Evolutionary conservation across 2,329 filamentous ascomycete species (phyloP), one percentile per base, ranked within the genome.

Genomic region (Sclerotinia glacialis): DNA sequence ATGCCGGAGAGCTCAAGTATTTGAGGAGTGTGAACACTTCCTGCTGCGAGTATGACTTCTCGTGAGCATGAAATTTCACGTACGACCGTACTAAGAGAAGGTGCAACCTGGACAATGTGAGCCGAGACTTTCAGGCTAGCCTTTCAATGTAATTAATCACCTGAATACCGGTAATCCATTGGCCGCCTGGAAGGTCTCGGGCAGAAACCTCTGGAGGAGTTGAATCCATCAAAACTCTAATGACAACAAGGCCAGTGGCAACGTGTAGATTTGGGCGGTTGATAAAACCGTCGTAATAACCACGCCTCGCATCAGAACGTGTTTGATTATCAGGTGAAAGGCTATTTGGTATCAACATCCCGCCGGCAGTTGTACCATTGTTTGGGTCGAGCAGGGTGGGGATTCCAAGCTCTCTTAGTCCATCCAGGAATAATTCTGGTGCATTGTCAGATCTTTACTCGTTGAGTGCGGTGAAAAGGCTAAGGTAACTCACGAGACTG

Each of bases 1-100:
- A 85, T 78, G 14, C 83, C 83, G 53, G 80, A 83, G 0, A 84
- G 77, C 73, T 83, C 81, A 4, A 85, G 79, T 8, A 85, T 77
- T 67, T 84, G 81, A 0, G 83, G 83, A 4, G 80, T 80, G 72
- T 83, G 82, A 72, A 83, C 81, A 4, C 79, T 76, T 21, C 83
- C 83, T 2, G 80, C 82, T 0, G 80, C 79, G n/a, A 85, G 69
- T 54, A 85, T 83, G 28, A 85, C 79, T 69, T 85, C 83, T 58
- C 85, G 18, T 78, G 78, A 34, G 84, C 85, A 72, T 18, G 68
- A 69, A 21, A 71, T 69, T 26, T 69, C 70, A 16, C 65, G 67
- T 12, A 71, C 50, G 23, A 67, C 59, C 14, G 72, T 53, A 46
- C 69, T 71, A 14, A 69, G 69, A 42, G 71, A 68, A 23, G 71